Base-by-base conservation (phyloP, 495 filamentous ascomycete species). In the Hyaloscypha bicolor region DNA sequence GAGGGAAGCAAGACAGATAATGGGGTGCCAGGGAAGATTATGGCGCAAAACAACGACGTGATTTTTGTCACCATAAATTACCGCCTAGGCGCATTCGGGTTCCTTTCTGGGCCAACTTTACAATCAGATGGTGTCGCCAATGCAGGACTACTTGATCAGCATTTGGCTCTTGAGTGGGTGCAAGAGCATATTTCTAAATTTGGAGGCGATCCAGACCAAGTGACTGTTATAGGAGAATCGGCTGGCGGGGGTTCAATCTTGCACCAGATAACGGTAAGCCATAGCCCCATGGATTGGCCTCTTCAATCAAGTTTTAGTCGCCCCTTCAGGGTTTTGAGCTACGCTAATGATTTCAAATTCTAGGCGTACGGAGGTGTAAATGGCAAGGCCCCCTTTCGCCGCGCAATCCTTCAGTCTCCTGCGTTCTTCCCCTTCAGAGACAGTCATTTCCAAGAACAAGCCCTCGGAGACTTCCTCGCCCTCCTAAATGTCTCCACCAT, bases 221-320 rank as follows among this genome's bases (percentile, higher is more conserved):
- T 93, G 39, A 95, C 91, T 1, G 81, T 93, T n/a, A 81, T 85
- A 60, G 91, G 91, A 11, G 86, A 92, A 67, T 90, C 86, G 9
- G 88, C 91, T 9, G 91, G 91, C 35, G 90, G 80, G 8, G 87
- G 86, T 1, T 83, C 79, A 1, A 85, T 91, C 65, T 78, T 91
- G 76, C 87, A 90, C 68, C 89, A 91, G 63, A 81, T 90, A 60
- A 88, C 85, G 35, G 35, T 37, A 37, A 37, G 35, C 35, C 35
- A 3, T 37, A 6, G 35, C 35, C 35, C 35, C 35, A 37, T 37
- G 35, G 12, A 37, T 37, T 8, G 35, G 35, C 3, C 12, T 37
- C 35, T 37, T 1, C 35, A 8, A 6, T 3, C 3, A 37, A 37
- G 12, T 37, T 25, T 37, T 37, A 37, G 35, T 37, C 35, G 35